Base-by-base conservation (phyloP, 768 basidiomycete genomes). In the Pleurotus ostreatus region DNA sequence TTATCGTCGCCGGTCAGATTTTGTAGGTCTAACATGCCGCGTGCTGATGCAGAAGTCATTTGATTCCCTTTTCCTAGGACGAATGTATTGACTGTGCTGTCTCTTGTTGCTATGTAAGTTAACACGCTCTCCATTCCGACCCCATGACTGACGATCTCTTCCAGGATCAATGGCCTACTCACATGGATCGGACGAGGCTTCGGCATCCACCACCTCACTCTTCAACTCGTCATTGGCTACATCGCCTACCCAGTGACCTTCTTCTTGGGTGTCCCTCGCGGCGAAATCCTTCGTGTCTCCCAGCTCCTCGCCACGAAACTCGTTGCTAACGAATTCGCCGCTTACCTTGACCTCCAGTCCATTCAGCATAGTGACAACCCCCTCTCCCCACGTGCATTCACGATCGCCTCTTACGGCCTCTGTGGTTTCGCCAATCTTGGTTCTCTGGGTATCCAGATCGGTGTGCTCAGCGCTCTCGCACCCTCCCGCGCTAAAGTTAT, bases 381-480 rank as follows among this genome's bases (percentile, higher is more conserved):
- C 2, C 79, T 94, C 49, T 84, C 85, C 18, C 76, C 71, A 26
- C 90, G 89, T 56, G 89, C 85, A 18, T 93, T 78, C 71, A 88
- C 86, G 52, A 94, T 95, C 62, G 84, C 88, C 12, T 85, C 88
- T 34, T 96, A 94, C 68, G 86, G 88, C 13, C 84, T 95, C 13
- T 94, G 92, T 69, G 94, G 94, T 8, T 96, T 96, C 65, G 91
- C 91, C 57, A 95, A 95, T 68, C 75, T 92, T 45, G 84, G 88
- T 55, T 90, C 90, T 5, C 75, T 94, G 22, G 94, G 93, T 65
- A 92, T 95, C 62, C 90, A 94, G 68, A 82, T 90, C 58, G 88
- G 88, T 64, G 88, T 89, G 66, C 75, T 89, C 48, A 74, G 77
- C 46, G 84, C 85, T 20, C 75, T 89, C 23, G 88, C 88, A 18